phyloP scores from a whole-genome alignment of 148 eudicot species.

The Heliosperma pusillum region DNA sequence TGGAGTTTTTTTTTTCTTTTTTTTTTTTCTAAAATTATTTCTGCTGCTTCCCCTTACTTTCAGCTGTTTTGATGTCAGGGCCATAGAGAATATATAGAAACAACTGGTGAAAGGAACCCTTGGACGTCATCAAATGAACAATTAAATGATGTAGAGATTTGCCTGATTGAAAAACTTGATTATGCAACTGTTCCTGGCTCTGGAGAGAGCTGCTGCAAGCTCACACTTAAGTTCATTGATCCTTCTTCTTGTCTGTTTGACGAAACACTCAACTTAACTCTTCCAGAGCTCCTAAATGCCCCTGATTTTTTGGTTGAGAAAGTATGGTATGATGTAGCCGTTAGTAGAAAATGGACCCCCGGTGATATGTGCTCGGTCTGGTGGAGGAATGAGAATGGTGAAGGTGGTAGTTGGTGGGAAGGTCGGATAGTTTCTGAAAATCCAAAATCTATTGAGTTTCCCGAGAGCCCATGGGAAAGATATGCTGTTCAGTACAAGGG shows the following conservation, averaged over 20 bases:
- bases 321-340: slow-evolving; percentile 60
- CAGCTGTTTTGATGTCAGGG: slow-evolving; percentile 47
- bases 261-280: slow-evolving; percentile 47
- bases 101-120: slow-evolving; percentile 40
- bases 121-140: slow-evolving; percentile 45
- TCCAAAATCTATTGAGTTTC: slow-evolving; percentile 55
- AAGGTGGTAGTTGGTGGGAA: slow-evolving; percentile 84
- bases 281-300: slow-evolving; percentile 62
- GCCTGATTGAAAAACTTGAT: slow-evolving; percentile 53
- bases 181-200: slow-evolving; percentile 65
- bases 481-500: slow-evolving; percentile 47
- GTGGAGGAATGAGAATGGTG: slow-evolving; percentile 68
- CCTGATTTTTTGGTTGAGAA: slow-evolving; percentile 91
- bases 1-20: neutral
- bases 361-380: slow-evolving; percentile 75
- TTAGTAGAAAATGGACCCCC: slow-evolving; percentile 56
- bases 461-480: slow-evolving; percentile 94
- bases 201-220: slow-evolving; percentile 88
- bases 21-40: too few relatives aligned
- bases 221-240: slow-evolving; percentile 61
- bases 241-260: slow-evolving; percentile 40
- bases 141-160: slow-evolving; percentile 63
- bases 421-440: slow-evolving; percentile 47
- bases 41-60: too few relatives aligned
- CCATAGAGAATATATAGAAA: slow-evolving; percentile 63